A percentile compares a stretch with the other conserved stretches of the same genome.
These are phyloP conservation scores for Solanum chacoense DNA, from an alignment of 305 asterid species.

Conservation along the genomic window DNA sequence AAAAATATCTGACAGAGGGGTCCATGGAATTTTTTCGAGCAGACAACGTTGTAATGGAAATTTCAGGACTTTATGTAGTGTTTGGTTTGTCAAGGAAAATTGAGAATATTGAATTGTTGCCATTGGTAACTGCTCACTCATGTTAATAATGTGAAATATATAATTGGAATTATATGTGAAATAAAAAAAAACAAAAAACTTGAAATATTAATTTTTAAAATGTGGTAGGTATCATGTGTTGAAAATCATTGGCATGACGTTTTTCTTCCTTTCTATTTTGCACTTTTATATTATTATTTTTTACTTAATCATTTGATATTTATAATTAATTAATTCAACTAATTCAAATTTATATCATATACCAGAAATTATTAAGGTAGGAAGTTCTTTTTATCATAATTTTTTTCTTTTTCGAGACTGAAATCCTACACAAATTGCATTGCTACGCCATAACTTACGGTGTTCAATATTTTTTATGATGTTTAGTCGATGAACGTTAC, in stretches of 20 bases:
- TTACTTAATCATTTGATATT: background rate
- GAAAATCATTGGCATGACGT: background rate
- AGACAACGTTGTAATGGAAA: background rate
- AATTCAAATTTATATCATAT: background rate
- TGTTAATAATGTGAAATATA: conserved; percentile 22
- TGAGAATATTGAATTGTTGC: background rate
- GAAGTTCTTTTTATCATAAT: background rate
- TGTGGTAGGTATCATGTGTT: background rate
- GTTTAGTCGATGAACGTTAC: background rate
- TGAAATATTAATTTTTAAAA: background rate
- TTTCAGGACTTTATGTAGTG: background rate
- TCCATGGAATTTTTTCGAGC: background rate
- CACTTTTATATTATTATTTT: too few relatives aligned
- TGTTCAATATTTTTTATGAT: background rate
- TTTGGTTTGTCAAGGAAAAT: background rate
- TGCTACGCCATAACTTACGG: background rate
- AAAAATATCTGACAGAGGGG: background rate
- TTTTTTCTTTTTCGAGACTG: too few relatives aligned
- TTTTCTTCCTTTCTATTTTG: background rate
- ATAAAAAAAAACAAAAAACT: background rate
- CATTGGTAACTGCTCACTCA: conserved; percentile 19
- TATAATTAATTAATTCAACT: background rate
- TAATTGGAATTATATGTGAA: conserved; percentile 5
- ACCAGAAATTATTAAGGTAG: background rate
- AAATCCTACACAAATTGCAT: background rate